Evolutionary conservation across 257 asterid species (phyloP).

Genomic region (Ophiorrhiza pumila): DNA sequence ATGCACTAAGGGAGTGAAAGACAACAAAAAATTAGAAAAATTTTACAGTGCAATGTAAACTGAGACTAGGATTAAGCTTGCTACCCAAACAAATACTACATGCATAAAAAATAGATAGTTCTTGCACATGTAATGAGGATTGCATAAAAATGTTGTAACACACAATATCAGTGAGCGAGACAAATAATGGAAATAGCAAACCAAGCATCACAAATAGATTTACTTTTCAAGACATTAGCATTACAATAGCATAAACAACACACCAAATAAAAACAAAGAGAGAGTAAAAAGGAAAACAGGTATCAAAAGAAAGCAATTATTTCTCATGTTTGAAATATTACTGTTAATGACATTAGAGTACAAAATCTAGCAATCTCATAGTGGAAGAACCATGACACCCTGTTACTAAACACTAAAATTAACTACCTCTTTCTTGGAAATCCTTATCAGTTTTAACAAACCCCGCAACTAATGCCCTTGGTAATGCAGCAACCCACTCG

Average conservation of each 20-base stretch:
- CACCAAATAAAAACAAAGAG: neutral
- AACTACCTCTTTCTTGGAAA: constrained; percentile 84
- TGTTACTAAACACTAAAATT: neutral
- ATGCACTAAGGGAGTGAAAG: neutral
- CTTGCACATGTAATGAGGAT: neutral
- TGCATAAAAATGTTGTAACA: neutral
- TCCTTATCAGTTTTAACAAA: constrained; percentile 95
- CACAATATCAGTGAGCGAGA: neutral
- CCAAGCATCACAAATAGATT: neutral
- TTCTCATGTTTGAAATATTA: too few species aligned
- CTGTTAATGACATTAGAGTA: neutral
- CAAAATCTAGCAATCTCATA: neutral
- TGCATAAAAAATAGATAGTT: neutral
- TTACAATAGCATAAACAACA: neutral
- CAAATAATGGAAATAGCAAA: neutral
- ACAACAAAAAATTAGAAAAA: neutral
- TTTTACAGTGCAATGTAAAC: neutral
- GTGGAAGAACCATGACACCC: too few species aligned
- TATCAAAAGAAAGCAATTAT: neutral
- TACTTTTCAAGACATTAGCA: neutral
- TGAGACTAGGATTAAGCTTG: neutral
- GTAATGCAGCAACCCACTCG: constrained; percentile 86
- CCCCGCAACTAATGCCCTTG: constrained; percentile 96
- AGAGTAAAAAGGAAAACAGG: neutral
- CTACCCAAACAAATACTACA: neutral